Evolutionary conservation across 495 filamentous ascomycete species (phyloP).

Genomic region (Penicillium longicatenatum): DNA sequence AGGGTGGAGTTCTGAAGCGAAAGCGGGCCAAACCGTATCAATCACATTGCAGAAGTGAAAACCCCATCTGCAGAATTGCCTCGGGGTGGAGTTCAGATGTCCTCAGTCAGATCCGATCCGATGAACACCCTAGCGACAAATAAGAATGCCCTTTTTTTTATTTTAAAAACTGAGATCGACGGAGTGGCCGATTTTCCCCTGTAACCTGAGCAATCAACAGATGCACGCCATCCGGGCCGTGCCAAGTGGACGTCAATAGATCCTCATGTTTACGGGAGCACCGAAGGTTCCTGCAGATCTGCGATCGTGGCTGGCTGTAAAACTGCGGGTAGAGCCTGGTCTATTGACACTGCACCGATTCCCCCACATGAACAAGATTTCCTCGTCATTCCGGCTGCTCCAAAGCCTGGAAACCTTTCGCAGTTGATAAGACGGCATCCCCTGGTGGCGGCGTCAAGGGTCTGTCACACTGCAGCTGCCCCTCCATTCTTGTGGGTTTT

Average conservation of each 20-base stretch:
- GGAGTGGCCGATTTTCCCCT: constrained; percentile 17
- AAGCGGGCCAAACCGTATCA: constrained; percentile 13
- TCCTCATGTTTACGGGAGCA: neutral
- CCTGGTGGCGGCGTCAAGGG: neutral
- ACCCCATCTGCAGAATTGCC: too few species aligned
- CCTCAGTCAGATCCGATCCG: constrained; percentile 13
- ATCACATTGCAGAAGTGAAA: constrained; percentile 34
- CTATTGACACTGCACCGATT: neutral
- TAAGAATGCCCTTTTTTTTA: too few species aligned
- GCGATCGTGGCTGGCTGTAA: neutral
- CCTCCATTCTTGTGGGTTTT: neutral
- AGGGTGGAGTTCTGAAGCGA: neutral
- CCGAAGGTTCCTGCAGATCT: neutral
- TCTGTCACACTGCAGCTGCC: neutral
- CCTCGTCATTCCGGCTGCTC: neutral
- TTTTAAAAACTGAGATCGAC: neutral
- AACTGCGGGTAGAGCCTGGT: neutral
- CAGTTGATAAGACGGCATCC: neutral
- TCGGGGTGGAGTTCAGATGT: constrained; percentile 6
- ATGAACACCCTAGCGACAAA: neutral
- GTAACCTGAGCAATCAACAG: neutral
- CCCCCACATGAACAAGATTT: neutral
- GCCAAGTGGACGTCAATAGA: neutral
- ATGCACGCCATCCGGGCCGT: neutral
- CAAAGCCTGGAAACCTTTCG: too few species aligned